Base-by-base conservation (phyloP, 139 green algal genomes). In the Axilococcus clingmanii region DNA sequence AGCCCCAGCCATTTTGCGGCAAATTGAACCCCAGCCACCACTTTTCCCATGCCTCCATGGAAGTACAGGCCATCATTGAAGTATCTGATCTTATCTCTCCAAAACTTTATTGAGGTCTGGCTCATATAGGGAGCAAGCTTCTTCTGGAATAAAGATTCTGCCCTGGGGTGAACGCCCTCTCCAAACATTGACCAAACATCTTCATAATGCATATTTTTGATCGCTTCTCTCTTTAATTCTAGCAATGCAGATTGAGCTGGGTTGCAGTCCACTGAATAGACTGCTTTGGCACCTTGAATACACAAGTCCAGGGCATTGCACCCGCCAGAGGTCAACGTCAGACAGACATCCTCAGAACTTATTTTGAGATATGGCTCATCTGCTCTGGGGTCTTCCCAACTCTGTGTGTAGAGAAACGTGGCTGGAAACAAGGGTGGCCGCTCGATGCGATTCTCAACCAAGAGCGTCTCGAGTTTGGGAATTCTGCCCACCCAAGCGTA, bases 351-450 rank as follows among this genome's bases (percentile, higher is more conserved):
- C 14, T 22, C 52, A 42, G 54, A 75, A 51, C 78, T 76, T 59
- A 59, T 51, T 17, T 46, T 40, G 34, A 71, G 55, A 34, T 57
- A 23, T 3, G 60, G 52, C 27, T 54, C 50, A 41, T 71, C 61
- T 1, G 44, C 44, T 3, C 23, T 17, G 2, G 92, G 92, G 50
- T 99, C 92, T 76, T 99, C 92, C 92, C 92, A 99, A 29, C 76
- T 91, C 63, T 94, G 80, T 11, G 80, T 95, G 88, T 99, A 99
- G 24, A 99, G 80, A 71, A 99, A 98, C 22, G 91, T 97, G 20
- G 89, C 84, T 12, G 91, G 91, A 65, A 98, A 98, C 49, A 84
- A 59, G 2, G 84, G 63, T 1, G 87, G 87, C 2, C 80, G 76
- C 70, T 94, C 82, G 45, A 83, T 60, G 60, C 72, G 71, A 54